These are phyloP conservation scores for Mortierella sp. DNA, from an alignment of 371 early-diverging fungal genomes.

Conservation along the genomic window DNA sequence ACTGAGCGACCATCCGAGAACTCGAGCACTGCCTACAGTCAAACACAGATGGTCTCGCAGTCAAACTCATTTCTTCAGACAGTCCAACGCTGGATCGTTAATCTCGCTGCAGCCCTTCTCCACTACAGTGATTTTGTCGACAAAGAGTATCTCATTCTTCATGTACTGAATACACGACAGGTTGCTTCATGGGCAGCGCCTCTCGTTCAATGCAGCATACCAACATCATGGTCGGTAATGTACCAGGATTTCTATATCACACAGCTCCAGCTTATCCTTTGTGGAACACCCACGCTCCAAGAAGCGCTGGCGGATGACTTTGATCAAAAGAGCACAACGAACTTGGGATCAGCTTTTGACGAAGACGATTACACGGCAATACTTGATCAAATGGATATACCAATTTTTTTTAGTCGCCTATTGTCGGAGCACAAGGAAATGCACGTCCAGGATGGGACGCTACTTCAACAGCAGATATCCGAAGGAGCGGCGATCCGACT, in stretches of 20 bases:
- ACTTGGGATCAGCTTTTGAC: constrained; percentile 49
- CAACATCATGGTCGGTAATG: constrained; percentile 45
- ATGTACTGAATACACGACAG: constrained; percentile 57
- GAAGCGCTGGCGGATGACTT: constrained; percentile 36
- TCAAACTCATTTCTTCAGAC: constrained; percentile 51
- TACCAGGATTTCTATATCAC: constrained; percentile 43
- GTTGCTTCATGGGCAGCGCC: constrained; percentile 64
- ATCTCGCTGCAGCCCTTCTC: constrained; percentile 54
- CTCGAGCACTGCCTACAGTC: not conserved
- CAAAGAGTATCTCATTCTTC: constrained; percentile 56
- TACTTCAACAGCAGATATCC: constrained; percentile 43
- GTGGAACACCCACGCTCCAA: constrained; percentile 45
- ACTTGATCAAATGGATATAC: constrained; percentile 70
- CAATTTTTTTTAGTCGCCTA: constrained; percentile 54
- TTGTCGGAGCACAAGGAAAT: constrained; percentile 33
- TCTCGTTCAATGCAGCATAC: constrained; percentile 64
- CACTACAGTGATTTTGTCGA: constrained; percentile 41
- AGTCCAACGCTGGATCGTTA: constrained; percentile 64
- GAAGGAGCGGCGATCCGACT: constrained; percentile 37
- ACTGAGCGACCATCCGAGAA: not conserved
- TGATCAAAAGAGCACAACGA: constrained; percentile 9
- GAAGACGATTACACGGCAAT: constrained; percentile 71
- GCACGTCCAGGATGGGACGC: constrained; percentile 18
- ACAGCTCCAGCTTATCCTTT: constrained; percentile 46
- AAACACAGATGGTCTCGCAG: not conserved